Base-by-base conservation (phyloP, 139 green algal genomes). In the Yamagishiella unicocca region DNA sequence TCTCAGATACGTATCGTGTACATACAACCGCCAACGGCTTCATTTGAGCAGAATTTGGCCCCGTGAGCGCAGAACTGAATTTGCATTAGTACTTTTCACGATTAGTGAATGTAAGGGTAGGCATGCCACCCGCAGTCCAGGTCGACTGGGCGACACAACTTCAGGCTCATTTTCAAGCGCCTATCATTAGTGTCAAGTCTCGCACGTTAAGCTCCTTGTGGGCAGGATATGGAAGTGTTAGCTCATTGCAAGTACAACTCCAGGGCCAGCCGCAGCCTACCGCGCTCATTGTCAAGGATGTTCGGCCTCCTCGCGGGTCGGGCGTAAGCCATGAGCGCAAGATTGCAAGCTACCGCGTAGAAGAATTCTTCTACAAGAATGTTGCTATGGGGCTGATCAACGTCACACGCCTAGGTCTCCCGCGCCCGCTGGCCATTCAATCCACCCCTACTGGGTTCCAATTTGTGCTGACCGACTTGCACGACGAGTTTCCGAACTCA, bases 191-290 rank as follows among this genome's bases (percentile, higher is more conserved):
- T 12, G 40, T 73, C 24, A 73, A 84, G 42, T 66, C 38, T 9
- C 54, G 55, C 4, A 40, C 35, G 21, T 45, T 87, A 9, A 4
- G 37, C 7, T 80, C 81, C 0, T 31, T 87, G 1, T 87, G 81
- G 81, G 66, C 81, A 22, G 81, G 81, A 2, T 87, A 87, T 42
- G 81, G 81, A 1, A 70, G 66, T 31, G 43, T 79, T 2, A 78
- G 17, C 27, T 43, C 43, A 6, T 4, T 70, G 0, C 31, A 38
- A n/a, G 66, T 68, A 6, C 43, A 79, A 10, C 33, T 79, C 1
- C 21, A 85, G 7, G 61, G 29, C 19, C 1, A 33, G 40, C 45
- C 61, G 17, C 4, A 27, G 38, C 61, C 55, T 12, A 25, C 25
- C 19, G 31, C n/a, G 12, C 31, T 87, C 22, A 53, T 87, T 24